Percentiles rank a stretch among this genome's conserved stretches.
phyloP scores from a whole-genome alignment of 176 grass and related monocot genomes.

The Oryza coarctata region DNA sequence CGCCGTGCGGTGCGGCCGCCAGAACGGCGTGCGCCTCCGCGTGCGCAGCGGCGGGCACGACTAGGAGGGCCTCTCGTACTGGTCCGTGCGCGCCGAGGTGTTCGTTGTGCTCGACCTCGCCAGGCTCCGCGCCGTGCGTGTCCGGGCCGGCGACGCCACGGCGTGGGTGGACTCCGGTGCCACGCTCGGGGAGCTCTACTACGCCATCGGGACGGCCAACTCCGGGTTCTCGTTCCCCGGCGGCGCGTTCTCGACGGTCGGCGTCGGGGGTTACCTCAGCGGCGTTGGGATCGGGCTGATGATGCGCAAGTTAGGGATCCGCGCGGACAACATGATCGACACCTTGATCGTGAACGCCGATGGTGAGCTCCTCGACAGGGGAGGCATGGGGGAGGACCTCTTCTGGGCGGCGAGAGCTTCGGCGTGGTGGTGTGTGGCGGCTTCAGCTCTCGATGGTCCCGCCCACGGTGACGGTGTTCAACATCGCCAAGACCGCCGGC shows the following conservation, averaged over 20 bases:
- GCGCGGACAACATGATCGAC: conserved; percentile 19
- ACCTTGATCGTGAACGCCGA: conserved; percentile 34
- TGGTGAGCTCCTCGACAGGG: conserved; percentile 38
- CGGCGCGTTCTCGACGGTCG: conserved; percentile 21
- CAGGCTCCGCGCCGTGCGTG: not conserved
- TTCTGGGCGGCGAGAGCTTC: conserved; percentile 52
- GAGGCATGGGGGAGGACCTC: conserved; percentile 46
- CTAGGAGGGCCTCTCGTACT: conserved; percentile 66
- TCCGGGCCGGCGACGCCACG: not conserved
- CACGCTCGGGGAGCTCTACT: conserved; percentile 27
- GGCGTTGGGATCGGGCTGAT: conserved; percentile 24
- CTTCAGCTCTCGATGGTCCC: conserved; percentile 29
- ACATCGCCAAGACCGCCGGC: not conserved
- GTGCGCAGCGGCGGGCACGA: conserved; percentile 70
- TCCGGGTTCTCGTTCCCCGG: conserved; percentile 22
- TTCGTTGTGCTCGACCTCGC: conserved; percentile 43
- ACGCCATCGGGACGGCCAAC: conserved; percentile 33
- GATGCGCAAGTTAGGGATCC: conserved; percentile 36
- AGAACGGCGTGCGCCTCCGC: conserved; percentile 29
- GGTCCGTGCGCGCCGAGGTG: conserved; percentile 22
- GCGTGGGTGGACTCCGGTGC: conserved; percentile 36
- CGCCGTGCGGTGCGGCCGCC: conserved; percentile 41
- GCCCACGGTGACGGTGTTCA: conserved; percentile 14
- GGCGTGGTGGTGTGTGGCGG: conserved; percentile 39
- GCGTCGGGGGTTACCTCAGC: conserved; percentile 21